phyloP scores from a whole-genome alignment of 2,329 filamentous ascomycete species.

The Botryotinia globosa region DNA sequence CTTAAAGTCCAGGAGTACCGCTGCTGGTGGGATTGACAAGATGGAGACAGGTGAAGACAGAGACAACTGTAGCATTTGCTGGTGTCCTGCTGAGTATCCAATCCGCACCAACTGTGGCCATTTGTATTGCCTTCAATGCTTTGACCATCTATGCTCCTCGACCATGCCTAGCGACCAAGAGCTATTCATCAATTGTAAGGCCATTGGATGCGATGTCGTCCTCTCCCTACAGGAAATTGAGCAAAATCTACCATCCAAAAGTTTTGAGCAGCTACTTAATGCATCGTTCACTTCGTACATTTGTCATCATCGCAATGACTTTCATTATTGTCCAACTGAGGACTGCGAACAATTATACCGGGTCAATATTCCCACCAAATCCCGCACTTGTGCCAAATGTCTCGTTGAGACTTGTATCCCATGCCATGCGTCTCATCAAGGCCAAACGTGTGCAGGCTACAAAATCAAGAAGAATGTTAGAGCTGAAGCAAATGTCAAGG shows the following conservation, averaged over 20 bases:
- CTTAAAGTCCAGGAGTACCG: constrained; percentile 8
- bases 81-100: background rate
- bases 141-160: constrained; percentile 39
- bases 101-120: constrained; percentile 2
- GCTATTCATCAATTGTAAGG: constrained; percentile 20
- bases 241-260: constrained; percentile 9
- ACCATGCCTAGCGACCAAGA: constrained; percentile 28
- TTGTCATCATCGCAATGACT: constrained; percentile 17
- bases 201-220: constrained; percentile 12
- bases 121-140: constrained; percentile 45
- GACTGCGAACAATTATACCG: constrained; percentile 21
- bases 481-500: background rate
- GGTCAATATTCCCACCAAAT: background rate
- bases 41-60: background rate
- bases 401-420: constrained; percentile 23
- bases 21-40: background rate
- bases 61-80: constrained; percentile 2
- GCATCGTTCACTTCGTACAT: constrained; percentile 22
- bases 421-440: constrained; percentile 24
- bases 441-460: constrained; percentile 26
- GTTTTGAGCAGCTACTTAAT: constrained; percentile 23
- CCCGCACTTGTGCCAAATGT: constrained; percentile 23
- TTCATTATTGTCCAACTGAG: constrained; percentile 19
- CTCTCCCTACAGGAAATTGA: constrained; percentile 24
- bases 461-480: constrained; percentile 21